Base-by-base conservation (phyloP, 495 filamentous ascomycete genomes). In the Aspergillus hancockii region DNA sequence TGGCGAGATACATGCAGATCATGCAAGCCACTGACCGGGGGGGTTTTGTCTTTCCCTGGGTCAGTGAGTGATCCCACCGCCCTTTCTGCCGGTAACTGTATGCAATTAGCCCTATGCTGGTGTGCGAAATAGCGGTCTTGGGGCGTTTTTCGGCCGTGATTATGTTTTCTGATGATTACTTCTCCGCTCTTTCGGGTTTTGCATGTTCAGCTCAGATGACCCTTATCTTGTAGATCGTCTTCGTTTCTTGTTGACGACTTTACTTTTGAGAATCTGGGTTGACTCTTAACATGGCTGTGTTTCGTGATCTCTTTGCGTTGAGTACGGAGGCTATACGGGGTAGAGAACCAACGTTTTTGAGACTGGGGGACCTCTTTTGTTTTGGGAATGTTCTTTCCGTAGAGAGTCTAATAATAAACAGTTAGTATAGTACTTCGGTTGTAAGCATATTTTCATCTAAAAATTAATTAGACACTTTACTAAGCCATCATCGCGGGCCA, bases 1-100 rank as follows among this genome's bases (percentile, higher is more conserved):
- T 18, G 23, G 22, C 25, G 31, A 38, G 19, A 28, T 19, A 18
- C n/a, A 34, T 56, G 54, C 55, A 57, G 55, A 57, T 57, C 55
- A 57, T 57, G 55, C 55, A 57, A 23, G 55, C 55, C 55, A 57
- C 38, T 36, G n/a, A 41, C 38, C n/a, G 38, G 38, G 38, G 38
- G 38, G 4, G 5, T n/a, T 14, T n/a, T n/a, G 2, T 41, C 16
- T 41, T 22, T 32, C 28, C 10, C 36, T 32, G 22, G 19, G 8
- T 14, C 49, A n/a, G n/a, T 18, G 32, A 47, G 40, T 52, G 8
- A n/a, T 28, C 28, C 57, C 57, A 59, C 57, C 57, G 57, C 57
- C 57, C 50, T 59, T 59, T 54, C 30, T 45, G 40, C 41, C 40
- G 50, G 50, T 38, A 18, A 46, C 40, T 45, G 40, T 49, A 49